phyloP scores from a whole-genome alignment of 1,139 yeast species.

The Yamadazyma trypodendri region DNA sequence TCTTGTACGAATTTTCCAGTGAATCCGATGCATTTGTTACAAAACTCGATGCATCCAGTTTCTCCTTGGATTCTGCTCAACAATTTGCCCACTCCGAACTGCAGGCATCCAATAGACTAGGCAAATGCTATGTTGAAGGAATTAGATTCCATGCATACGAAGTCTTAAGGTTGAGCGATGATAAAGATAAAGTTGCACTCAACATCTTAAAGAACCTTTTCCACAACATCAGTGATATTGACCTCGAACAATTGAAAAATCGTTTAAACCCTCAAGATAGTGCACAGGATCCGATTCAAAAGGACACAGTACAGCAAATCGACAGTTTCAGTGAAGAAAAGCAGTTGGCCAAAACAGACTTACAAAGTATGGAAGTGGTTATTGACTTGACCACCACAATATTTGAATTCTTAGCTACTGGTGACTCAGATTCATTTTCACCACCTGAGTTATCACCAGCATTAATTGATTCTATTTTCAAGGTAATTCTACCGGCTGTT shows the following conservation, averaged over 20 bases:
- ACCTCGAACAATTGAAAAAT: constrained; percentile 39
- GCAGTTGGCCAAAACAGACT: constrained; percentile 48
- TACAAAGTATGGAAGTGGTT: constrained; percentile 66
- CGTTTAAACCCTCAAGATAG: constrained; percentile 35
- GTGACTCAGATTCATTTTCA: constrained; percentile 23
- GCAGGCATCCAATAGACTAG: constrained; percentile 36
- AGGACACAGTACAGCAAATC: constrained; percentile 30
- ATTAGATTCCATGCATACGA: constrained; percentile 61
- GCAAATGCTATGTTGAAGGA: constrained; percentile 57
- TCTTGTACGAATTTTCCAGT: constrained; percentile 64
- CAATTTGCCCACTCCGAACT: constrained; percentile 12
- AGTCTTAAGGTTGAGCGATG: constrained; percentile 20
- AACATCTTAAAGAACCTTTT: constrained; percentile 26
- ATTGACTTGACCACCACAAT: constrained; percentile 75
- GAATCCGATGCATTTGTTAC: constrained; percentile 61
- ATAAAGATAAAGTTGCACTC: constrained; percentile 23
- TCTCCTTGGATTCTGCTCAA: constrained; percentile 14
- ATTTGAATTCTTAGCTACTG: constrained; percentile 54
- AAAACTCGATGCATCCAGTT: constrained; percentile 16
- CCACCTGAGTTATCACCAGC: constrained; percentile 20
- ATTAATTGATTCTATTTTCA: constrained; percentile 26
- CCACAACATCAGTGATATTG: constrained; percentile 33
- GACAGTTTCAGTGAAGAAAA: constrained; percentile 32
- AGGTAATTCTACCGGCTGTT: constrained; percentile 39
- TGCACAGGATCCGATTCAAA: constrained; percentile 35